Base-by-base conservation (phyloP, 2,329 filamentous ascomycete species). In the Talaromyces pinophilus region DNA sequence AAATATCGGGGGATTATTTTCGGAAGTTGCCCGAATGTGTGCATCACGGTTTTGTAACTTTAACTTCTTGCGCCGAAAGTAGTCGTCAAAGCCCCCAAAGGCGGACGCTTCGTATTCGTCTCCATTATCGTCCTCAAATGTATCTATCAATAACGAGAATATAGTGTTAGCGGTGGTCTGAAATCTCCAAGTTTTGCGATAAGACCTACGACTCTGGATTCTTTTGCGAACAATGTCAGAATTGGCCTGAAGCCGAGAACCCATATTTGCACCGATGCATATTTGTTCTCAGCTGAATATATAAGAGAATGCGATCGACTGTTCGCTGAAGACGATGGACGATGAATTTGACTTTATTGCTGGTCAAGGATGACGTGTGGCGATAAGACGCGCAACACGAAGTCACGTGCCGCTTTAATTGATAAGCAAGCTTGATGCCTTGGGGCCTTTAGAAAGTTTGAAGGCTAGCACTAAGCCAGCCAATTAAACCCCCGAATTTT, bases 41-140 rank as follows among this genome's bases (percentile, higher is more conserved):
- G 88, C 89, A 79, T 99, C 95, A 35, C 95, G 86, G 74, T 99
- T 99, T 78, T 98, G 95, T 3, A 99, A 85, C 76, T 99, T 99
- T 78, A 97, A 88, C 83, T 96, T 97, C 83, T 99, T 99, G 65
- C 93, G 89, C 60, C 93, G 86, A 76, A 97, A 96, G 78, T 98
- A 99, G 74, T 98, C 94, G 28, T 84, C 80, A 73, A 98, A 96
- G 8, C 93, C 94, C 30, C 92, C 92, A 78, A 98, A 99, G 62
- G 86, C 87, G 69, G 93, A 97, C 1, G 84, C 87, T 67, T 90
- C 88, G 77, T 99, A 99, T 77, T 99, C 96, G 66, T 98, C 94
- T 66, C 95, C 94, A 28, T 86, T 86, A 76, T 97, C 93, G 69
- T 91, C 85, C 1, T 89, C 83, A 76, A 97, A 98, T 1, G 84